phyloP scores from a whole-genome alignment of 2,329 filamentous ascomycete genomes.

The Fusarium pseudonygamai region DNA sequence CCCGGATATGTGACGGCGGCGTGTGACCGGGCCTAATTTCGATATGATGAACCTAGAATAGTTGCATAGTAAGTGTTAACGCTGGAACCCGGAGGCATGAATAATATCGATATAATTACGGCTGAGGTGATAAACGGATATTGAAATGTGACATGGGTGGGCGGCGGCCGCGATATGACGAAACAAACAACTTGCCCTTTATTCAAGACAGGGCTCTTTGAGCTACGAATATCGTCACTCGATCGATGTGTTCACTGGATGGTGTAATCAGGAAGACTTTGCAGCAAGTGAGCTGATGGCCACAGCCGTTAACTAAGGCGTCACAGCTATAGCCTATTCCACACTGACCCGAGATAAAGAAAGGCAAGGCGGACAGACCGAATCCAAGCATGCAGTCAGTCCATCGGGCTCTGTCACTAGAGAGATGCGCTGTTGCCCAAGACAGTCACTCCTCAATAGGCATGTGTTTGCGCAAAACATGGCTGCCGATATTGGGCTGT shows the following conservation, averaged over 20 bases:
- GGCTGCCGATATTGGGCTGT: slow-evolving; percentile 29
- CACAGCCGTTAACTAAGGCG: background rate
- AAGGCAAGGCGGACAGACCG: slow-evolving; percentile 22
- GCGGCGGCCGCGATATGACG: background rate
- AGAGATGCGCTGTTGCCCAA: slow-evolving; percentile 8
- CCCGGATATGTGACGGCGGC: slow-evolving; percentile 27
- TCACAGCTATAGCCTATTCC: background rate
- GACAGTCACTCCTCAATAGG: background rate
- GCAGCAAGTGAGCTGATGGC: slow-evolving; percentile 19
- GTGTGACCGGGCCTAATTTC: slow-evolving; percentile 33
- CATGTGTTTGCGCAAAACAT: slow-evolving; percentile 5
- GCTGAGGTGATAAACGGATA: slow-evolving; percentile 16
- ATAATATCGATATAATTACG: slow-evolving; percentile 16
- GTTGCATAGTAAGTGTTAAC: slow-evolving; percentile 7
- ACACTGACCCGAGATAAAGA: slow-evolving; percentile 3
- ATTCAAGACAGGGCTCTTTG: slow-evolving; percentile 3
- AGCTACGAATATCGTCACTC: background rate
- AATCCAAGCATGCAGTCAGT: slow-evolving; percentile 20
- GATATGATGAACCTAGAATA: slow-evolving; percentile 16
- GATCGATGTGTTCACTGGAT: background rate
- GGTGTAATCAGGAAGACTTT: slow-evolving; percentile 11
- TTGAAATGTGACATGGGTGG: slow-evolving; percentile 2
- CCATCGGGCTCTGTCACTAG: slow-evolving; percentile 12
- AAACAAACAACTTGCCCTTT: background rate
- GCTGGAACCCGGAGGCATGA: background rate